Conservation (phyloP, 371 early-diverging fungal genomes). For the Lichtheimia hyalospora region DNA sequence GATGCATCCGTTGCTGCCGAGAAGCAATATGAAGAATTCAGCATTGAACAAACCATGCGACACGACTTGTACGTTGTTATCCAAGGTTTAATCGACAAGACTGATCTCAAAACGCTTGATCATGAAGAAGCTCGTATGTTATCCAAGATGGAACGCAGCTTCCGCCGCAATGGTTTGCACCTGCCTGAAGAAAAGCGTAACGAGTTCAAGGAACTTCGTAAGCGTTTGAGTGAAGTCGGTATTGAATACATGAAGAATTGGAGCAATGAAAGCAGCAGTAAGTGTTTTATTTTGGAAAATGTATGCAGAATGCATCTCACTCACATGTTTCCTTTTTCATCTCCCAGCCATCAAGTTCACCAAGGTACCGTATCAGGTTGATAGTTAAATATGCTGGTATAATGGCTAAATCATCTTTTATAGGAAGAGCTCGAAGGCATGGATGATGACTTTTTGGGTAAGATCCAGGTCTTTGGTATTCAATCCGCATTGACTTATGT, state of each 20-base stretch:
- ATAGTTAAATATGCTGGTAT: slow-evolving; percentile 17
- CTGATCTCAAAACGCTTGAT: slow-evolving; percentile 46
- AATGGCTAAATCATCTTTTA: slow-evolving; percentile 24
- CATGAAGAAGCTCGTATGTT: slow-evolving; percentile 71
- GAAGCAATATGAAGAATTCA: slow-evolving; percentile 64
- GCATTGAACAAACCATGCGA: slow-evolving; percentile 77
- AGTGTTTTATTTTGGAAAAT: slow-evolving; percentile 12
- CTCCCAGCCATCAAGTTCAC: slow-evolving; percentile 41
- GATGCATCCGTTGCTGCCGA: slow-evolving; percentile 72
- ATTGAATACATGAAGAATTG: slow-evolving; percentile 68
- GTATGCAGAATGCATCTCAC: not conserved
- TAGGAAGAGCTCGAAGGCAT: slow-evolving; percentile 76
- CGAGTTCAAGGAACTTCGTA: slow-evolving; percentile 61
- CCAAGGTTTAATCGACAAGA: slow-evolving; percentile 53
- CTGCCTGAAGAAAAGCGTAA: slow-evolving; percentile 61
- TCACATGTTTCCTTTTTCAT: not conserved
- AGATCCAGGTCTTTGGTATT: not conserved
- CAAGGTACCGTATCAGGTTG: slow-evolving; percentile 33
- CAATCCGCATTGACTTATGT: not conserved
- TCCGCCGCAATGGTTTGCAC: slow-evolving; percentile 71
- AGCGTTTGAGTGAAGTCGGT: slow-evolving; percentile 65
- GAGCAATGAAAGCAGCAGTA: slow-evolving; percentile 59
- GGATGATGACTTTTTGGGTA: slow-evolving; percentile 71
- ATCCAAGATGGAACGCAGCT: slow-evolving; percentile 61
- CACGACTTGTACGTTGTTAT: slow-evolving; percentile 72